phyloP scores from a whole-genome alignment of 139 green algal genomes.

The Limnomonas spitsbergensis region DNA sequence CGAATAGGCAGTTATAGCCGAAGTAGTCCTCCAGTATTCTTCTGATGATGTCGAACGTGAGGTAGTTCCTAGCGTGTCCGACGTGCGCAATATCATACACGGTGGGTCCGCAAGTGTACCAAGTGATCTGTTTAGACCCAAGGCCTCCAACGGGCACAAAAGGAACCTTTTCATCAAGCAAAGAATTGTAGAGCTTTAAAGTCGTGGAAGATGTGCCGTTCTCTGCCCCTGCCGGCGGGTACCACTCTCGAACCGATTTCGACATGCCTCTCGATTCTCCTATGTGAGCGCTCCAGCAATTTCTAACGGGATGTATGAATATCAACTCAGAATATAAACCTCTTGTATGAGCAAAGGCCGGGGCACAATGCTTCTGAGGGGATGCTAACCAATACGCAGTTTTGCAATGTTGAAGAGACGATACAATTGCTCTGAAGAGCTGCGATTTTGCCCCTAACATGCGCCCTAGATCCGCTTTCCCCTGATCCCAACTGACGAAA shows the following conservation, averaged over 20 bases:
- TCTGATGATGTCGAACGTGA: slow-evolving; percentile 97
- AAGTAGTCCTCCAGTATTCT: slow-evolving; percentile 97
- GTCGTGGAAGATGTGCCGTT: neutral
- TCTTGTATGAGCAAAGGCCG: no score
- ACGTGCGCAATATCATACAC: slow-evolving; percentile 96
- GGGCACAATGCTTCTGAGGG: no score
- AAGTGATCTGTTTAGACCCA: slow-evolving; percentile 66
- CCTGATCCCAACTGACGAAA: no score
- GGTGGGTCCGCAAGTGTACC: slow-evolving; percentile 96
- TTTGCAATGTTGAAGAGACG: no score
- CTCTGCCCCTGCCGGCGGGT: slow-evolving; percentile 19
- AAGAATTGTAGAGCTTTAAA: slow-evolving; percentile 79
- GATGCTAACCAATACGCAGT: no score
- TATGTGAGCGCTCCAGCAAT: no score
- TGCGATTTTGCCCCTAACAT: no score
- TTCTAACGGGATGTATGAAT: no score
- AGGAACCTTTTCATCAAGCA: slow-evolving; percentile 79
- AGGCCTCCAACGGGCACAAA: slow-evolving; percentile 72
- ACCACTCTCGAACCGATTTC: slow-evolving; percentile 34
- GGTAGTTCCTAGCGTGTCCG: slow-evolving; percentile 94
- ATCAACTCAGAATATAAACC: no score
- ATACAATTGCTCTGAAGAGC: no score
- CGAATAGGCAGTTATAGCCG: slow-evolving; percentile 82
- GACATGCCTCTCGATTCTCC: neutral
- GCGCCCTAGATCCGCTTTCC: no score